A percentile compares a stretch with the other conserved stretches of the same genome.
Evolutionary conservation across 176 grass and related monocot genomes (phyloP).

Genomic region (bread wheat (Triticum aestivum)): IWGSC_CS_RefSeq_v2.1 NC_057798.1:466863715-466864214

Average conservation of each 20-base stretch:
- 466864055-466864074: neutral
- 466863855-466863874: slow-evolving; percentile 20
- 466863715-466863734: neutral
- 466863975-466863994: neutral
- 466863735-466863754: neutral
- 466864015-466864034: slow-evolving; percentile 12
- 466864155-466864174: neutral
- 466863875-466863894: slow-evolving; percentile 11
- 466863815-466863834: neutral
- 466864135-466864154: slow-evolving; percentile 2
- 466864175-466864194: slow-evolving; percentile 27
- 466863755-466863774: neutral
- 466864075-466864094: neutral
- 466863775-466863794: neutral
- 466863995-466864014: neutral
- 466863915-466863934: neutral
- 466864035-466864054: slow-evolving; percentile 21
- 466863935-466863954: slow-evolving; percentile 45
- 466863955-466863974: neutral
- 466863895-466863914: neutral
- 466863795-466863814: neutral
- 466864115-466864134: neutral
- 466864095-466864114: neutral
- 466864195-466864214: neutral
- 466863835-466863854: neutral